Evolutionary conservation across 2,329 filamentous ascomycete species (phyloP), one percentile per base, ranked within the genome.

Genomic region (Xylariaceae sp.): DNA sequence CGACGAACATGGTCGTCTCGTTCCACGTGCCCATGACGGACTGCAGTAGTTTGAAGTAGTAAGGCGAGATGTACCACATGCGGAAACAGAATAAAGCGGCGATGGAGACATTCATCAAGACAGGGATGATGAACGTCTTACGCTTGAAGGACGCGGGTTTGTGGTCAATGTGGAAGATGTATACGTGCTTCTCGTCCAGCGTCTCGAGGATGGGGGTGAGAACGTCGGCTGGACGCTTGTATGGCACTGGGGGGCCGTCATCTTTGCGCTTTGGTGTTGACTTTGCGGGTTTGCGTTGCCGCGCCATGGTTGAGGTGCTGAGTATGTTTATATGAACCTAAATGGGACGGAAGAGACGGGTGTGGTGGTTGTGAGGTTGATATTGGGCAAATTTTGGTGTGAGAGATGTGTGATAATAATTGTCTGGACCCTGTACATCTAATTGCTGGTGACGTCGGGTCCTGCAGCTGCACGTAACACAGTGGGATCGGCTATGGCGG

Each of bases 111-210:
- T 97, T 97, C 72, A 96, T 83, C 16, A 84, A 69, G 16, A 90
- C 78, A 14, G 92, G 90, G 1, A 96, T 84, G 44, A 84, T 63
- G 71, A 96, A 97, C 63, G 95, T 87, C 64, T 89, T 88, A 67
- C 82, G 82, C 73, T 97, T 97, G 72, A 92, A 83, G 28, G 78
- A 76, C 17, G 73, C 71, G 0, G 86, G 84, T 56, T 87, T 84
- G 54, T 72, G 74, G 76, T 97, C 92, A 70, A 96, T 76, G 74
- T 96, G 91, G 31, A 87, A 79, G 63, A 97, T 81, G 78, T 97
- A 96, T 67, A 96, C 80, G 69, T 89, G 83, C 50, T 80, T 73
- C 50, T 80, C 76, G 53, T 84, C 80, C 54, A 96, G 84, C 41
- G 76, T 79, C 34, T 80, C 73, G 64, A 88, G 78, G 67, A 96